phyloP scores from a whole-genome alignment of 164 flowering plant species.

The Magnolia sinica region DNA sequence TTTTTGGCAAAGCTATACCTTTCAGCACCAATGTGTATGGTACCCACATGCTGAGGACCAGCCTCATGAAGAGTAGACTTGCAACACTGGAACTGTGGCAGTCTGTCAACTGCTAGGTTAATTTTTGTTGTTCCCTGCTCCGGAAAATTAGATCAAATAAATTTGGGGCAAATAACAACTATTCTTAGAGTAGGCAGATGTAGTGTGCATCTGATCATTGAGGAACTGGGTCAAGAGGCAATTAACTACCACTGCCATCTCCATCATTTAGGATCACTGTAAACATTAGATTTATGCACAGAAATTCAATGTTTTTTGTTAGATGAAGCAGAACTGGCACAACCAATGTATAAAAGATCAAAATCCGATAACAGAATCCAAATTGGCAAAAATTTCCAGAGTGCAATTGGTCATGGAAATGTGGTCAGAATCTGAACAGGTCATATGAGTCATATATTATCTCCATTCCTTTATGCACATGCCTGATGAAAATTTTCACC shows the following conservation, averaged over 20 bases:
- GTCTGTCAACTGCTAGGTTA: slow-evolving; percentile 71
- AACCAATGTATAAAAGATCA: neutral
- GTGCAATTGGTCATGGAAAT: no score
- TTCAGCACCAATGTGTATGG: slow-evolving; percentile 95
- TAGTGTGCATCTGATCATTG: neutral
- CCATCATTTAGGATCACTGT: neutral
- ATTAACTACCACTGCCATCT: neutral
- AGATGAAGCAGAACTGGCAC: neutral
- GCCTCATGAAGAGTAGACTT: slow-evolving; percentile 42
- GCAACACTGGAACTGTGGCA: slow-evolving; percentile 82
- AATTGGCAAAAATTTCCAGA: neutral
- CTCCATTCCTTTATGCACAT: no score
- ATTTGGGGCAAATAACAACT: neutral
- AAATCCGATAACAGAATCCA: neutral
- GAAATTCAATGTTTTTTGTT: neutral
- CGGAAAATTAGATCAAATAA: slow-evolving; percentile 12
- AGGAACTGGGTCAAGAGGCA: slow-evolving; percentile 3
- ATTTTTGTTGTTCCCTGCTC: slow-evolving; percentile 89
- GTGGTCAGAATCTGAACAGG: no score
- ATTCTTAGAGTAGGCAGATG: neutral
- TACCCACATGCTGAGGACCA: slow-evolving; percentile 91
- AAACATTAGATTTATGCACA: neutral
- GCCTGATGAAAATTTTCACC: no score
- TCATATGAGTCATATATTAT: no score
- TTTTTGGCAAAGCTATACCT: slow-evolving; percentile 34